Percentiles rank a stretch among this genome's conserved stretches.
phyloP scores from a whole-genome alignment of 1,139 yeast species.

The Pichia sp. region DNA sequence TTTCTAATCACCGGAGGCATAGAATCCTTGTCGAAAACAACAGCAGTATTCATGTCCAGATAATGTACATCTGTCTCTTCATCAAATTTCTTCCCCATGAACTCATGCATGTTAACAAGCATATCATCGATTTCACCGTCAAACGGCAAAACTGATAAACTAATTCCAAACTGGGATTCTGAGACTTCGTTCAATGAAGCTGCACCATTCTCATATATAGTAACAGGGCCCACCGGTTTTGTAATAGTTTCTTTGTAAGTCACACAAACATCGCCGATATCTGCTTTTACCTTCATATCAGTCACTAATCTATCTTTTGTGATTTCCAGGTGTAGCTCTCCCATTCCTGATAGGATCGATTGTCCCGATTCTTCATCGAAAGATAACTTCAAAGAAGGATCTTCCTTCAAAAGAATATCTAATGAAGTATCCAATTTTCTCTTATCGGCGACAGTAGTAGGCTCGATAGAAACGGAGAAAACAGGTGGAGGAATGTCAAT shows the following conservation, averaged over 20 bases:
- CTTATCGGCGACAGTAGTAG: constrained; percentile 76
- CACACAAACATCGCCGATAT: constrained; percentile 78
- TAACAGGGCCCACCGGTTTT: constrained; percentile 21
- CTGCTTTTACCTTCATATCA: constrained; percentile 78
- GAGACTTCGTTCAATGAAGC: not conserved
- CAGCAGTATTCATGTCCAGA: constrained; percentile 35
- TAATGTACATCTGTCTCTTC: constrained; percentile 24
- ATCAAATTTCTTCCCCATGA: constrained; percentile 20
- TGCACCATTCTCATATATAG: constrained; percentile 13
- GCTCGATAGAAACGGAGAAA: constrained; percentile 81
- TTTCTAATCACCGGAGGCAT: constrained; percentile 25
- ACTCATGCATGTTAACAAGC: constrained; percentile 18
- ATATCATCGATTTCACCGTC: constrained; percentile 43
- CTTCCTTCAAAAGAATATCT: constrained; percentile 67
- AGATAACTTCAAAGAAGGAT: constrained; percentile 64
- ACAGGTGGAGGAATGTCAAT: constrained; percentile 90
- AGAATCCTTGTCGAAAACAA: constrained; percentile 27
- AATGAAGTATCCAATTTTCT: constrained; percentile 53
- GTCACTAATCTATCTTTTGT: constrained; percentile 70
- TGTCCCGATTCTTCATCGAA: constrained; percentile 88
- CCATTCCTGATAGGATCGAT: constrained; percentile 89
- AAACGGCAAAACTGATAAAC: constrained; percentile 49
- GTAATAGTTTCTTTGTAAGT: constrained; percentile 76
- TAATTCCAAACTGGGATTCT: constrained; percentile 30
- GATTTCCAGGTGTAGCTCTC: constrained; percentile 88